These are phyloP conservation scores for Phoenix dactylifera DNA, from an alignment of 176 grass and related monocot genomes.

Conservation along the genomic window DNA sequence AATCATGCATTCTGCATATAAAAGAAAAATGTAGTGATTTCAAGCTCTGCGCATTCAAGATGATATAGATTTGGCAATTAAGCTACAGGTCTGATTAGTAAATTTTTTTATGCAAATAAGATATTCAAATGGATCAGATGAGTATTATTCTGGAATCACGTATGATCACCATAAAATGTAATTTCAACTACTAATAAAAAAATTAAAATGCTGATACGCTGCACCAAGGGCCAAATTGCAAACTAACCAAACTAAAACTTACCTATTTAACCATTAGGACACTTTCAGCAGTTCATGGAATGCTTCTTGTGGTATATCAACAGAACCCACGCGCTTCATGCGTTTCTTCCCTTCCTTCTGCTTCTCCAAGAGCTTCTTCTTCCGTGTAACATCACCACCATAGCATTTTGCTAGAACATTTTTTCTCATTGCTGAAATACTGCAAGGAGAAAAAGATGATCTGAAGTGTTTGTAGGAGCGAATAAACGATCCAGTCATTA, in stretches of 20 bases:
- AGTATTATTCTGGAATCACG: too few relatives aligned
- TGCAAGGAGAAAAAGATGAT: slow-evolving; percentile 22
- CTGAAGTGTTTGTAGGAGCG: neutral
- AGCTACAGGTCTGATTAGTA: too few relatives aligned
- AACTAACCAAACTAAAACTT: neutral
- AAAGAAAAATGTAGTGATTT: too few relatives aligned
- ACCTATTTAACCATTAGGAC: slow-evolving; percentile 54
- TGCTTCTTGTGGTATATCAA: slow-evolving; percentile 93
- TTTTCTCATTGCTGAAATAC: slow-evolving; percentile 93
- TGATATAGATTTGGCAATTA: too few relatives aligned
- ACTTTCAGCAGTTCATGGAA: slow-evolving; percentile 84
- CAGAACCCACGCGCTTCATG: slow-evolving; percentile 98
- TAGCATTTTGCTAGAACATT: slow-evolving; percentile 99
- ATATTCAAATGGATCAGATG: too few relatives aligned
- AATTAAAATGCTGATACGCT: too few relatives aligned
- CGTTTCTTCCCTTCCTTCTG: slow-evolving; percentile 98
- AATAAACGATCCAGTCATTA: neutral
- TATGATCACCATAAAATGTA: too few relatives aligned
- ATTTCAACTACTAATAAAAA: too few relatives aligned
- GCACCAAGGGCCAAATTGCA: too few relatives aligned
- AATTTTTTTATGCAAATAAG: too few relatives aligned
- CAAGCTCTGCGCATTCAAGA: too few relatives aligned
- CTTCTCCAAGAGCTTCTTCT: slow-evolving; percentile 96
- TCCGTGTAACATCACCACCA: slow-evolving; percentile 87
- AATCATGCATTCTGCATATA: too few relatives aligned